Evolutionary conservation across 495 filamentous ascomycete species (phyloP), one percentile per base, ranked within the genome.

Genomic region (Aspergillus wentii): DNA sequence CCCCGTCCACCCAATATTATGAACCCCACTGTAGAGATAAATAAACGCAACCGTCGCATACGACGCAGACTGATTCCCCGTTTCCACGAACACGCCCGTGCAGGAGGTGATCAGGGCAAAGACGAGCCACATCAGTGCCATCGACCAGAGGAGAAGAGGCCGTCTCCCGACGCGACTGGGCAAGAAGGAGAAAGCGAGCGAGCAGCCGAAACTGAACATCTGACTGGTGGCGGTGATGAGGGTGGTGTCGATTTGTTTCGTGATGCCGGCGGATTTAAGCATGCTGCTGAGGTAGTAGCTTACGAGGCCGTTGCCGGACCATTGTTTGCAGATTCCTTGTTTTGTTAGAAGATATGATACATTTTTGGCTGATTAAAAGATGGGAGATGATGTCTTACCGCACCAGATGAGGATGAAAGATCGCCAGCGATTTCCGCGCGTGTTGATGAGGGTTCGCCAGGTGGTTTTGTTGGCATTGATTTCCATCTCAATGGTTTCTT

Each of bases 391-490:
- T n/a, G n/a, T n/a, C n/a, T n/a, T n/a, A n/a, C n/a, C n/a, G n/a
- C 11, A 11, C 17, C 33, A 32, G 13, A 40, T 15, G 13, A 40
- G 13, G 21, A 82, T 49, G 23, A 51, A 34, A 2, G 80, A 49
- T n/a, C 80, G 69, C 48, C 78, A 76, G 13, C 78, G 69, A 62
- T 85, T 85, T 41, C 80, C 80, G 52, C 68, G 74, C 33, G 79
- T 80, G 34, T 56, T 59, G 66, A 83, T 64, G 62, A 83, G 76
- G 44, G 80, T 76, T 13, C 42, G 22, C 46, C 57, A 69, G 18
- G 46, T 48, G 25, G 33, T 53, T 14, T 40, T 42, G 30, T 63
- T 56, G 30, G 51, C 48, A 30, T 48, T 36, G 40, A 51, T 46
- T 31, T 63, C 58, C 1, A 51, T 34, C n/a, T 41, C 42, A 14